phyloP scores from a whole-genome alignment of 768 basidiomycete species.

The Rhodotorula diobovata region DNA sequence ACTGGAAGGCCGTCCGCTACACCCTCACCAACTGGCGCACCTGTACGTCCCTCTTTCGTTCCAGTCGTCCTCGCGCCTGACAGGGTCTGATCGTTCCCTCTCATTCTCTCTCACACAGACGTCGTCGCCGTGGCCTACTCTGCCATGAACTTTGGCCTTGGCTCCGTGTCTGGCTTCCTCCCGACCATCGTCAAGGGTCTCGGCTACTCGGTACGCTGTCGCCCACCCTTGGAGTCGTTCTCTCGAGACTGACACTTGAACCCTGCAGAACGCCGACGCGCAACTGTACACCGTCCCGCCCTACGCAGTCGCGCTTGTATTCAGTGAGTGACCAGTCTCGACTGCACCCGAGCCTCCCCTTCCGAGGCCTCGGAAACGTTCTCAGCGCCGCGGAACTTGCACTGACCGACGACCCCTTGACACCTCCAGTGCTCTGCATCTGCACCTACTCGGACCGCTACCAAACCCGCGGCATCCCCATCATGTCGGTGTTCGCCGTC shows the following conservation, averaged over 20 bases:
- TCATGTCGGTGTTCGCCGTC: constrained; percentile 45
- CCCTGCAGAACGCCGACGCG: constrained; percentile 42
- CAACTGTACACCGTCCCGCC: constrained; percentile 48
- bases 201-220: constrained; percentile 30
- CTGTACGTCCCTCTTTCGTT: constrained; percentile 9
- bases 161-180: constrained; percentile 11
- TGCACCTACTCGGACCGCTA: constrained; percentile 28
- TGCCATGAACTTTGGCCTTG: constrained; percentile 47
- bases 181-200: constrained; percentile 16
- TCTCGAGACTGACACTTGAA: background rate
- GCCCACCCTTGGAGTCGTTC: constrained; percentile 15
- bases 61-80: background rate
- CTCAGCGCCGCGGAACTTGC: background rate
- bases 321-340: no score
- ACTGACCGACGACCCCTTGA: accelerated
- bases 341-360: no score
- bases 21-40: constrained; percentile 48
- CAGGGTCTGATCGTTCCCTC: background rate
- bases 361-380: background rate
- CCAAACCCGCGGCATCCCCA: constrained; percentile 38
- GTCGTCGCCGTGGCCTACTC: constrained; percentile 32
- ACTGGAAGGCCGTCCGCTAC: constrained; percentile 47
- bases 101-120: constrained; percentile 4
- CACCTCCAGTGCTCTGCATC: constrained; percentile 23
- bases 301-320: constrained; percentile 48